These are phyloP conservation scores for Aureobasidium sp. DNA, from an alignment of 2,329 filamentous ascomycete genomes.

Conservation along the genomic window DNA sequence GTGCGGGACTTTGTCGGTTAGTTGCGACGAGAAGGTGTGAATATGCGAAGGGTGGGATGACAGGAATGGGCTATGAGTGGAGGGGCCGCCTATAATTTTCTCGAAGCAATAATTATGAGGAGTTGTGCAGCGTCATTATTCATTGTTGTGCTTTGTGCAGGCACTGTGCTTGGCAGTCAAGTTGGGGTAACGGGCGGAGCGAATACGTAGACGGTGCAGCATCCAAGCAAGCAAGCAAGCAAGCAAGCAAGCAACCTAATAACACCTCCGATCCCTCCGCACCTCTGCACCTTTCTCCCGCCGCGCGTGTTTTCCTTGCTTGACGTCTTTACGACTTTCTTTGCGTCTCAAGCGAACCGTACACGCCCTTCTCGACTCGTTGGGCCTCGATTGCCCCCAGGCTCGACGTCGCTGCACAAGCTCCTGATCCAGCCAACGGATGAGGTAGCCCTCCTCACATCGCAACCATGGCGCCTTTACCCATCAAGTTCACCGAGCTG, in stretches of 20 bases:
- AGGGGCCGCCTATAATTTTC: constrained; percentile 10
- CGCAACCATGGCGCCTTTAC: constrained; percentile 58
- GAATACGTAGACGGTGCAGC: no score
- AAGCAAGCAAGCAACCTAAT: constrained; percentile 7
- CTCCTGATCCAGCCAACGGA: constrained; percentile 19
- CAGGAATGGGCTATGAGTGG: no score
- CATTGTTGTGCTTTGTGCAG: not conserved
- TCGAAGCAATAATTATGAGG: not conserved
- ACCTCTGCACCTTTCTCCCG: not conserved
- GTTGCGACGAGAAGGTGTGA: constrained; percentile 1
- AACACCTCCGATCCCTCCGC: not conserved
- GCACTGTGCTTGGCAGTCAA: not conserved
- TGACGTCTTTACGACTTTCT: constrained; percentile 28
- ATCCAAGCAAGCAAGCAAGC: no score
- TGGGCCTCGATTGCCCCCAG: constrained; percentile 11
- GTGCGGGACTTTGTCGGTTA: not conserved
- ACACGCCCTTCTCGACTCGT: not conserved
- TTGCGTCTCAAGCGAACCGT: constrained; percentile 22
- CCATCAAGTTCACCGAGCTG: constrained; percentile 90
- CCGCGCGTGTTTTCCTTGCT: constrained; percentile 1
- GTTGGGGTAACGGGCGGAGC: no score
- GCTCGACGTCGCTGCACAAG: constrained; percentile 1
- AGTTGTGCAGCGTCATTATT: no score
- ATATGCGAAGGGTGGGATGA: constrained; percentile 4
- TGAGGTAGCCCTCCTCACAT: constrained; percentile 17